Percentiles rank a stretch among this genome's conserved stretches.
These are phyloP conservation scores for Persicaria tinctoria DNA, from an alignment of 148 eudicot species.

Conservation along the genomic window DNA sequence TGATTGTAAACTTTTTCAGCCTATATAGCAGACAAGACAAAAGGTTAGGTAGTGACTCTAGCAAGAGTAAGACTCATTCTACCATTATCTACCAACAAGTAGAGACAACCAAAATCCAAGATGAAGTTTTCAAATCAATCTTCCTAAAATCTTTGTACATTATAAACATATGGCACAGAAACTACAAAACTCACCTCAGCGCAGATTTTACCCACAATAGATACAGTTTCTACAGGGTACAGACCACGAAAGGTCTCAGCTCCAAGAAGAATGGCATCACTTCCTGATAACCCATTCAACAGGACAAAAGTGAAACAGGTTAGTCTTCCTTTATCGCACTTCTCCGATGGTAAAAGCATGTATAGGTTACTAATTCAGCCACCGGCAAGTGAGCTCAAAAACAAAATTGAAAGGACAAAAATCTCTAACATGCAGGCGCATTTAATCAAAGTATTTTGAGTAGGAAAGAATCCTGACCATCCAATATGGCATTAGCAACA, in stretches of 20 bases:
- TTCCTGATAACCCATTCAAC: constrained; percentile 39
- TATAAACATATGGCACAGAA: background rate
- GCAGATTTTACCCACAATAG: constrained; percentile 83
- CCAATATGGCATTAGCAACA: constrained; percentile 96
- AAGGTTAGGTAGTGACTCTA: background rate
- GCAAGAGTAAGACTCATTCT: background rate
- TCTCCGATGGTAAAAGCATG: background rate
- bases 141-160: background rate
- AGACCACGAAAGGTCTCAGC: constrained; percentile 92
- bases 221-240: constrained; percentile 84
- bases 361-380: background rate
- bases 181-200: constrained; percentile 50
- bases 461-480: constrained; percentile 38
- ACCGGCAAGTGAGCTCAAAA: no score
- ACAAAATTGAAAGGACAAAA: no score
- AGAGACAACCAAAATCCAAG: no score
- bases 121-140: background rate
- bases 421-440: no score
- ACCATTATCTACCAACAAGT: no score
- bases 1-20: constrained; percentile 45
- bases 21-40: constrained; percentile 15
- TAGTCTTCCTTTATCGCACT: background rate
- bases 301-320: background rate
- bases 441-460: no score
- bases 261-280: constrained; percentile 98